Evolutionary conservation across 352 stramenopile species (phyloP).

Genomic region (Thraustochytrium sp.): DNA sequence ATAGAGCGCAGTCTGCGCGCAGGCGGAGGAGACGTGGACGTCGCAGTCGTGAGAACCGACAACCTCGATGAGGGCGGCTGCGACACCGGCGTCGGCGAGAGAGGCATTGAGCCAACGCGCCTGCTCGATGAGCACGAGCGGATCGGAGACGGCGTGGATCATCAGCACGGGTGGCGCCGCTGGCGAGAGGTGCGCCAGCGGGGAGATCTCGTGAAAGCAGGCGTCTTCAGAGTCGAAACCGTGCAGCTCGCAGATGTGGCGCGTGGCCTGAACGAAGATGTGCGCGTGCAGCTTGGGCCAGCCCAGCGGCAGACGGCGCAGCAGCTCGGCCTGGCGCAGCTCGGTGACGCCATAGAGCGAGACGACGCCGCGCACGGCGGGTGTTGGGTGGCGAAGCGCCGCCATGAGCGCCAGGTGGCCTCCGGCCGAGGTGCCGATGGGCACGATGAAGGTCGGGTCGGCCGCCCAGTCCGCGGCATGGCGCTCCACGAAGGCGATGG

Average conservation of each 20-base stretch:
- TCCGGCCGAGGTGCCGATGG: slow-evolving; percentile 23
- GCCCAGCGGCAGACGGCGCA: background rate
- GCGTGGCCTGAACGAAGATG: slow-evolving; percentile 10
- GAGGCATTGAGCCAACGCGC: background rate
- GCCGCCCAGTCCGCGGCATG: background rate
- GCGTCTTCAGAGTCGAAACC: background rate
- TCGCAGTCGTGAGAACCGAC: slow-evolving; percentile 33
- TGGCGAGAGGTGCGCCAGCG: background rate
- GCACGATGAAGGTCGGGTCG: background rate
- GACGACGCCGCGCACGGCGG: background rate
- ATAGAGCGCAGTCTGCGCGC: slow-evolving; percentile 12
- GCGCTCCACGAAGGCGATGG: background rate
- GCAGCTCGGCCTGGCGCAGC: background rate
- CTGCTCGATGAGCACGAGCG: slow-evolving; percentile 5
- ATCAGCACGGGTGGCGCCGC: background rate
- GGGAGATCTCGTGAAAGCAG: slow-evolving; percentile 38
- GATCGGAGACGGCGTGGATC: slow-evolving; percentile 7
- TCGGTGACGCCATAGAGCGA: slow-evolving; percentile 36
- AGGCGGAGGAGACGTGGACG: slow-evolving; percentile 12
- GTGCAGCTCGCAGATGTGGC: slow-evolving; percentile 2
- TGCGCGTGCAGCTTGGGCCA: background rate
- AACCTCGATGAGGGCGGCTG: background rate
- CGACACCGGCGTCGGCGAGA: background rate
- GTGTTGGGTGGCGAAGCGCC: background rate
- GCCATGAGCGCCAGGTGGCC: slow-evolving; percentile 4